phyloP scores from a whole-genome alignment of 805 yeast genomes.

The Candida sanyiensis region DNA sequence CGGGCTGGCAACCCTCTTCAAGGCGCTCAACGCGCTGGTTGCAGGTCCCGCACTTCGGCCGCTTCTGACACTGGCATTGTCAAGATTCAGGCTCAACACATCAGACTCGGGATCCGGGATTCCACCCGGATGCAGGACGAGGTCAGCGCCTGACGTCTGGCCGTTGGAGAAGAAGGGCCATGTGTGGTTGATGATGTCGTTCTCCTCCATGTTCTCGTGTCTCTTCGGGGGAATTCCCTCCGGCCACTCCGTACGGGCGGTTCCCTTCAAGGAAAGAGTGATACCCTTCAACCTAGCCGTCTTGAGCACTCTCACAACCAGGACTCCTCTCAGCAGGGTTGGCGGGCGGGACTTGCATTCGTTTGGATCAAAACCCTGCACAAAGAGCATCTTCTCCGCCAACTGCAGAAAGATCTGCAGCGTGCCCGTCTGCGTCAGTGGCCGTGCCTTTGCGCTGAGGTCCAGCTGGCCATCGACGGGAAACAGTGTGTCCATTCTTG shows the following conservation, averaged over 20 bases:
- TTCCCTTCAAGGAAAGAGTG: constrained; percentile 57
- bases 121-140: constrained; percentile 15
- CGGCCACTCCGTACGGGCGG: constrained; percentile 87
- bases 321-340: constrained; percentile 72
- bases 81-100: constrained; percentile 19
- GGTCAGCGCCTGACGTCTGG: constrained; percentile 38
- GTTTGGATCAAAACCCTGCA: constrained; percentile 71
- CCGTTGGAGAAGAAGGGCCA: constrained; percentile 76
- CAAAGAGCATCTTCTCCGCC: constrained; percentile 74
- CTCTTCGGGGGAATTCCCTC: constrained; percentile 95
- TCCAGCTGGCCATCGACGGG: constrained; percentile 48
- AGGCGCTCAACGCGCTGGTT: constrained; percentile 19
- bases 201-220: constrained; percentile 55
- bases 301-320: constrained; percentile 63
- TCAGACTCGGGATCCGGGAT: constrained; percentile 1
- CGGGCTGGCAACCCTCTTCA: constrained; percentile 25
- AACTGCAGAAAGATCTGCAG: constrained; percentile 67
- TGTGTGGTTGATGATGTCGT: constrained; percentile 65
- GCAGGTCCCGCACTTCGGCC: not conserved
- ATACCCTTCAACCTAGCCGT: constrained; percentile 67
- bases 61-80: constrained; percentile 13
- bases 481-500: constrained; percentile 36
- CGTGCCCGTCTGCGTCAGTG: constrained; percentile 55
- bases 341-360: constrained; percentile 70
- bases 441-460: constrained; percentile 34